Percentiles rank a stretch among this genome's conserved stretches.
Conservation (phyloP, 1,284 basidiomycete species). For the Violaceomyces palustris region DNA sequence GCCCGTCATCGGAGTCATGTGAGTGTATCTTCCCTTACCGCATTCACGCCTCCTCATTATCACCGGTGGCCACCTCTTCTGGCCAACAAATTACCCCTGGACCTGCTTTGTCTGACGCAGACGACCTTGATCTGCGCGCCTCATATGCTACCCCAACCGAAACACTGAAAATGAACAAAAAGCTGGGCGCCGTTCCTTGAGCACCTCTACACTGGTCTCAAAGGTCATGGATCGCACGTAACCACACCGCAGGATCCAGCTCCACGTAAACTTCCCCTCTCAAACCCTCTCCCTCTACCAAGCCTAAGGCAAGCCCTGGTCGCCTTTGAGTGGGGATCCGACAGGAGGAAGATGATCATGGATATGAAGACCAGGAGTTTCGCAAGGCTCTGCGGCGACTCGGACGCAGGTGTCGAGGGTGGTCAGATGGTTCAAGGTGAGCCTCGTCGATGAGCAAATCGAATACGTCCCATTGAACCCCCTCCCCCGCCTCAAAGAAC, state of each 20-base stretch:
- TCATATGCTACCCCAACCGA: slow-evolving; percentile 58
- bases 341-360: slow-evolving; percentile 60
- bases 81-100: no score
- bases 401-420: slow-evolving; percentile 59
- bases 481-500: no score
- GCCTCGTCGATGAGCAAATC: slow-evolving; percentile 59
- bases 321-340: slow-evolving; percentile 87
- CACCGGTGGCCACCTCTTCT: no score
- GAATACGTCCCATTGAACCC: no score
- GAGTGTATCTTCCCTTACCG: no score
- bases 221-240: slow-evolving; percentile 75
- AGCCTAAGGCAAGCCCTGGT: slow-evolving; percentile 76
- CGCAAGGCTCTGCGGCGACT: slow-evolving; percentile 70
- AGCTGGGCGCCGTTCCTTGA: slow-evolving; percentile 85
- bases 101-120: no score
- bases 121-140: background rate
- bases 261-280: slow-evolving; percentile 62
- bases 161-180: no score
- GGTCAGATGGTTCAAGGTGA: slow-evolving; percentile 87
- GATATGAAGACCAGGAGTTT: slow-evolving; percentile 68
- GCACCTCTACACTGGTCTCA: slow-evolving; percentile 70
- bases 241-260: slow-evolving; percentile 53
- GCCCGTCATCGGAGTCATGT: slow-evolving; percentile 65
- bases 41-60: no score
- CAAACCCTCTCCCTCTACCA: slow-evolving; percentile 64